These are phyloP conservation scores for Brassica juncea DNA, from an alignment of 345 rosid genomes.

Conservation along the genomic window DNA sequence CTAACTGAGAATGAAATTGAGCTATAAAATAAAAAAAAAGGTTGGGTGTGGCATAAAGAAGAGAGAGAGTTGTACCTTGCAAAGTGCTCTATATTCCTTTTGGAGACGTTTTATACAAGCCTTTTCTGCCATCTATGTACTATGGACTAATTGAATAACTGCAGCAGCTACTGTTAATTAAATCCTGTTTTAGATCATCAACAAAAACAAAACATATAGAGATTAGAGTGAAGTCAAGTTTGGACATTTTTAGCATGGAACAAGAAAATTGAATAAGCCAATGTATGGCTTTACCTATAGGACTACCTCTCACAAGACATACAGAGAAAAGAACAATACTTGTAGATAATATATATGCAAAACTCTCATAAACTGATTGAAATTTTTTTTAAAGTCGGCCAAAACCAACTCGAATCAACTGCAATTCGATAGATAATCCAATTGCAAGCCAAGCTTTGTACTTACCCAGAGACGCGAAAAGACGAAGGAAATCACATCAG, in stretches of 20 bases:
- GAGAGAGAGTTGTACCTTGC: conserved; percentile 54
- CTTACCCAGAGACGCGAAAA: conserved; percentile 8
- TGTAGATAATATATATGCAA: too few relatives aligned
- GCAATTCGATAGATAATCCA: conserved; percentile 11
- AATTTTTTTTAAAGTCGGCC: too few relatives aligned
- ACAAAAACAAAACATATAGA: neutral
- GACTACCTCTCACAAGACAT: too few relatives aligned
- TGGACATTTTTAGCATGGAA: too few relatives aligned
- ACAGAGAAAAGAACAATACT: too few relatives aligned
- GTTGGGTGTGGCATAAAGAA: neutral
- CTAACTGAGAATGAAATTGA: too few relatives aligned
- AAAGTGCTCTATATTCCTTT: conserved; percentile 94
- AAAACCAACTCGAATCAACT: neutral
- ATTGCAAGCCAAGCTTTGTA: conserved; percentile 18
- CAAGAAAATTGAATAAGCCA: too few relatives aligned
- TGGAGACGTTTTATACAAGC: conserved; percentile 92
- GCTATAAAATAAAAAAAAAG: neutral
- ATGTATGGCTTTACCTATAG: too few relatives aligned
- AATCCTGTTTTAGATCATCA: neutral
- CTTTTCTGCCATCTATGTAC: conserved; percentile 74
- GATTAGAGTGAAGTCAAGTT: too few relatives aligned
- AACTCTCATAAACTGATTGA: too few relatives aligned
- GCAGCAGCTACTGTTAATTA: neutral
- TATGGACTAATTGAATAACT: neutral
- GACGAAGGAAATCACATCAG: neutral